Conservation (phyloP, 2,329 filamentous ascomycete species). For the Curvularia spicifera region DNA sequence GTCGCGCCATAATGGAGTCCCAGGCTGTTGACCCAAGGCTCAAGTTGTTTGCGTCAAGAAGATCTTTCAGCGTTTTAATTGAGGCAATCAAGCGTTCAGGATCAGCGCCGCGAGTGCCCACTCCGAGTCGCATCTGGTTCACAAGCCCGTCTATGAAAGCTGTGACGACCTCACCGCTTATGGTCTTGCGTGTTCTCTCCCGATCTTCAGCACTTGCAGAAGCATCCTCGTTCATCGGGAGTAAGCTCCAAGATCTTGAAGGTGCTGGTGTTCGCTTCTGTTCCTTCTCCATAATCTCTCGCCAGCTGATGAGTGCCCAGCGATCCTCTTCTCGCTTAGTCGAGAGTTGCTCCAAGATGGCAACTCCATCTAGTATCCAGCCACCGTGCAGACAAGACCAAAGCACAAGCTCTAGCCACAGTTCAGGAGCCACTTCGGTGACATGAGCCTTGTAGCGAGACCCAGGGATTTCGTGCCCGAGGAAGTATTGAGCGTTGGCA, state of each 20-base stretch:
- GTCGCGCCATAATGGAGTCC: constrained; percentile 57
- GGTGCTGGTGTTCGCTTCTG: constrained; percentile 27
- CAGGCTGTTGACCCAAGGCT: constrained; percentile 52
- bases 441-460: constrained; percentile 52
- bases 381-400: constrained; percentile 59
- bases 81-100: constrained; percentile 44
- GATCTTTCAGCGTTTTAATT: constrained; percentile 46
- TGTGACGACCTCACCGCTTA: constrained; percentile 65
- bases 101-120: constrained; percentile 49
- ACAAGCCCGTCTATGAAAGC: constrained; percentile 62
- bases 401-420: constrained; percentile 60
- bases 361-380: constrained; percentile 53
- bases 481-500: constrained; percentile 49
- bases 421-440: constrained; percentile 52
- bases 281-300: constrained; percentile 47
- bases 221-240: constrained; percentile 27
- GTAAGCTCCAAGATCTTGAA: constrained; percentile 33
- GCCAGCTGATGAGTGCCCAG: constrained; percentile 52
- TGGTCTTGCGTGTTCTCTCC: constrained; percentile 52
- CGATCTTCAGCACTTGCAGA: constrained; percentile 34
- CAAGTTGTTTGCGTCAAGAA: constrained; percentile 48
- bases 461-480: constrained; percentile 54
- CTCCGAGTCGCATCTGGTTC: constrained; percentile 54
- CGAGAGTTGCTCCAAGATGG: constrained; percentile 47
- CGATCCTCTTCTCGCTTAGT: constrained; percentile 25